Conservation (phyloP, 2,329 filamentous ascomycete species). For the Leptoxyphium fumago region DNA sequence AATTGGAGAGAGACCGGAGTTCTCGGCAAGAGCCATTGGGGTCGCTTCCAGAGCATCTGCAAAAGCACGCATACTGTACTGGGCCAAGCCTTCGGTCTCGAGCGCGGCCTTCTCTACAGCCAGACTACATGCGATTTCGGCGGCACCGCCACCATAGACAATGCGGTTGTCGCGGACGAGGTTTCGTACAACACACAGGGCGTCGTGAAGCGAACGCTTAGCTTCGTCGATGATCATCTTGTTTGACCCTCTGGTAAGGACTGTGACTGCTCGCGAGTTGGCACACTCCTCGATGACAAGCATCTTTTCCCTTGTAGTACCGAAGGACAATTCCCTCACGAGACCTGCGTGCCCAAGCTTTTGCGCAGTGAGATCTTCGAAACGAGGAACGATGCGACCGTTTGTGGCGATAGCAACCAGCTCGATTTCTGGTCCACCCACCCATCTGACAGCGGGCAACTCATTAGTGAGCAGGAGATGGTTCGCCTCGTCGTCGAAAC, state of each 20-base stretch:
- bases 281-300: constrained; percentile 98
- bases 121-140: constrained; percentile 91
- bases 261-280: constrained; percentile 89
- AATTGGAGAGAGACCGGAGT: constrained; percentile 90
- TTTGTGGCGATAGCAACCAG: constrained; percentile 97
- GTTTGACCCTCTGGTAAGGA: constrained; percentile 95
- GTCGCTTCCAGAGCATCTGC: constrained; percentile 85
- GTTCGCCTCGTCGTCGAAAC: constrained; percentile 98
- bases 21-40: constrained; percentile 93
- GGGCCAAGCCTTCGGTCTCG: constrained; percentile 83
- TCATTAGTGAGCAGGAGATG: constrained; percentile 92
- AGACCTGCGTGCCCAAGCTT: constrained; percentile 85
- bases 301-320: constrained; percentile 98
- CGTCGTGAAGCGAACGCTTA: constrained; percentile 92
- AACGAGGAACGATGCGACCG: constrained; percentile 89
- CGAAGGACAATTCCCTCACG: constrained; percentile 90
- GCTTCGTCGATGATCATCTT: constrained; percentile 99
- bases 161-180: constrained; percentile 91
- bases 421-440: constrained; percentile 95
- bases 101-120: constrained; percentile 91
- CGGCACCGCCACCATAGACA: constrained; percentile 91
- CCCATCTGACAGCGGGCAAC: constrained; percentile 91
- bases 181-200: constrained; percentile 93
- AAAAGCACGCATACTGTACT: constrained; percentile 98
- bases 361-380: constrained; percentile 80